Evolutionary conservation across 768 basidiomycete species (phyloP).

Genomic region (Termitomyces titanicus): DNA sequence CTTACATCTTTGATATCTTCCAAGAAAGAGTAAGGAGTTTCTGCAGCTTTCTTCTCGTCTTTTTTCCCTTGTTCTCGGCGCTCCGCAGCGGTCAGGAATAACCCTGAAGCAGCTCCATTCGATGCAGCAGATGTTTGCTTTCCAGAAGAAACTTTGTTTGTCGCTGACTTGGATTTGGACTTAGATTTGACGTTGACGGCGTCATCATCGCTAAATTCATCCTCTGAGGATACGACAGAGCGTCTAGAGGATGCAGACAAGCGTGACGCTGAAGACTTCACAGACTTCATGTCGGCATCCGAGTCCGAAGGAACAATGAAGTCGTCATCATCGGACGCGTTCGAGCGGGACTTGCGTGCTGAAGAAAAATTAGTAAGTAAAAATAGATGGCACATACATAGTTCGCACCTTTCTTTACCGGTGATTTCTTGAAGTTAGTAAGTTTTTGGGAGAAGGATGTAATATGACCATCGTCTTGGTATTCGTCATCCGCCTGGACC

Average conservation of each 20-base stretch:
- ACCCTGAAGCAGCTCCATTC: conserved; percentile 22
- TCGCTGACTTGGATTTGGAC: conserved; percentile 27
- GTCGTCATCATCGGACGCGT: conserved; percentile 57
- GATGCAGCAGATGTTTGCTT: conserved; percentile 17
- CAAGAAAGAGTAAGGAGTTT: conserved; percentile 77
- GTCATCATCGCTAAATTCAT: conserved; percentile 36
- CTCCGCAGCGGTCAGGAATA: conserved; percentile 84
- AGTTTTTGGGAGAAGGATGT: conserved; percentile 56
- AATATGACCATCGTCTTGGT: conserved; percentile 34
- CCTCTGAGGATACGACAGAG: conserved; percentile 33
- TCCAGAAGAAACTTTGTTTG: conserved; percentile 22
- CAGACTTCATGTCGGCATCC: conserved; percentile 49
- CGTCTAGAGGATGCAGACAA: conserved; percentile 43
- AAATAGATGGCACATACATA: not conserved
- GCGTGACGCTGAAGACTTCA: conserved; percentile 49
- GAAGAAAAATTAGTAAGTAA: not conserved
- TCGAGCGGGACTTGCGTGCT: conserved; percentile 40
- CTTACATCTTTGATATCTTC: conserved; percentile 67
- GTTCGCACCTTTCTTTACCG: conserved; percentile 47
- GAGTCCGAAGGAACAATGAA: conserved; percentile 70
- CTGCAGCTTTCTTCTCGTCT: conserved; percentile 75
- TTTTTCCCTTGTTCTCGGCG: conserved; percentile 72
- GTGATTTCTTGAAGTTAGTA: conserved; percentile 64
- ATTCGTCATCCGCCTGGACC: conserved; percentile 45
- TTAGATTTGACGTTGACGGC: conserved; percentile 34